Evolutionary conservation across 2,329 filamentous ascomycete species (phyloP).

Genomic region (Colletotrichum sp.): DNA sequence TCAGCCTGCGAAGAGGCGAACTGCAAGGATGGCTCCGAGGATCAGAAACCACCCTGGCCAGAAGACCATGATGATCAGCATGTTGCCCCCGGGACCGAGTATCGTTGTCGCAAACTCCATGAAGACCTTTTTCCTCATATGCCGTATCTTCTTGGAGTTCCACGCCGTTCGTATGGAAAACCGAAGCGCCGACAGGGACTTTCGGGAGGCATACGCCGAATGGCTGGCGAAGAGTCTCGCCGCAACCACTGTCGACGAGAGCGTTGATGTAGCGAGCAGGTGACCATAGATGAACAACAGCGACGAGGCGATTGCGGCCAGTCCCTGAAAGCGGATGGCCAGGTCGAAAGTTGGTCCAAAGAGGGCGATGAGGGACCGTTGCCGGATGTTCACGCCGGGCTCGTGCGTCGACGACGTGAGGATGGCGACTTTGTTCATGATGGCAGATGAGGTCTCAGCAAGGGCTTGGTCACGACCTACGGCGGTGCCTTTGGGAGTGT

Average conservation of each 20-base stretch:
- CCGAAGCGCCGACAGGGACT: slow-evolving; percentile 17
- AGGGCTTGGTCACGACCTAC: slow-evolving; percentile 12
- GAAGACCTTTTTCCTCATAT: slow-evolving; percentile 51
- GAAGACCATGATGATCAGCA: slow-evolving; percentile 55
- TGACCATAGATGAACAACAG: slow-evolving; percentile 36
- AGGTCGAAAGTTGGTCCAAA: slow-evolving; percentile 39
- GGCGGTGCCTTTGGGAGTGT: background rate
- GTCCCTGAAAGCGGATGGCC: slow-evolving; percentile 38
- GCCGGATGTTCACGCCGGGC: slow-evolving; percentile 31
- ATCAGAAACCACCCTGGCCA: slow-evolving; percentile 64
- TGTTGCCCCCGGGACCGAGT: slow-evolving; percentile 54
- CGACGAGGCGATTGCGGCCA: slow-evolving; percentile 34
- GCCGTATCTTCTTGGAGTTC: slow-evolving; percentile 39
- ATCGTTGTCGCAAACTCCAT: slow-evolving; percentile 58
- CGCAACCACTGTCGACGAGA: slow-evolving; percentile 30
- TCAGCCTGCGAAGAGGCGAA: slow-evolving; percentile 41
- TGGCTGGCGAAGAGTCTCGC: slow-evolving; percentile 34
- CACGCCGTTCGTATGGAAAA: slow-evolving; percentile 29
- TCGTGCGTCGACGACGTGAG: slow-evolving; percentile 43
- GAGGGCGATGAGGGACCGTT: slow-evolving; percentile 35
- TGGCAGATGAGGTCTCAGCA: slow-evolving; percentile 17
- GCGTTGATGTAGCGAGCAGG: slow-evolving; percentile 32
- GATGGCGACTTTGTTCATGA: slow-evolving; percentile 42
- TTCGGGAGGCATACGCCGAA: slow-evolving; percentile 30
- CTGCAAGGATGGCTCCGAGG: slow-evolving; percentile 36